phyloP scores from a whole-genome alignment of 441 rosid genomes.

The Eutrema salsugineum region DNA sequence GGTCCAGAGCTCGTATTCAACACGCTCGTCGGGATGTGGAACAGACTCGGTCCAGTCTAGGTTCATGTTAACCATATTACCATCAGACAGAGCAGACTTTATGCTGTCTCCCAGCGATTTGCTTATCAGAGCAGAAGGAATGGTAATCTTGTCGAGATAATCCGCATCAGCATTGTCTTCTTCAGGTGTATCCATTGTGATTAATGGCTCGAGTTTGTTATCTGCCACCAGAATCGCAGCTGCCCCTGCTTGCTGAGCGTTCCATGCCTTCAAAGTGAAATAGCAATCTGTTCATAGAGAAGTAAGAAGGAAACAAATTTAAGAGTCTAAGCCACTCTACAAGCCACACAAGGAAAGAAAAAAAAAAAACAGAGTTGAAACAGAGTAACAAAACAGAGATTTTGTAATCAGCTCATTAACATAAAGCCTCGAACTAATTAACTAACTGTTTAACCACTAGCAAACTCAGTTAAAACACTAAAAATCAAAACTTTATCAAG shows the following conservation, averaged over 20 bases:
- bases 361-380: background rate
- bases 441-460: background rate
- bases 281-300: constrained; percentile 2
- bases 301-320: too few species aligned
- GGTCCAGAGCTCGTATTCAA: constrained; percentile 2
- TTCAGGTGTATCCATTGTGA: constrained; percentile 10
- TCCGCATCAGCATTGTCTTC: background rate
- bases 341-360: background rate
- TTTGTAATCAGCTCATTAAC: background rate
- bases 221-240: constrained; percentile 1
- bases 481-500: background rate
- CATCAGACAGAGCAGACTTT: background rate
- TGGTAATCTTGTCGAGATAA: background rate
- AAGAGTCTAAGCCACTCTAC: background rate
- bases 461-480: too few species aligned
- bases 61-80: background rate
- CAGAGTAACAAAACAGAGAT: background rate
- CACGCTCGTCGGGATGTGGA: constrained; percentile 9
- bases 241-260: background rate
- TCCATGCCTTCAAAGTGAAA: constrained; percentile 1
- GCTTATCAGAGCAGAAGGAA: background rate
- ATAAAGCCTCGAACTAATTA: background rate
- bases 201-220: background rate
- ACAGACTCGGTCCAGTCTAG: constrained; percentile 12
- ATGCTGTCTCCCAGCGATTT: constrained; percentile 2